phyloP scores from a whole-genome alignment of 1,284 basidiomycete species.

The Cystobasidium sp. region DNA sequence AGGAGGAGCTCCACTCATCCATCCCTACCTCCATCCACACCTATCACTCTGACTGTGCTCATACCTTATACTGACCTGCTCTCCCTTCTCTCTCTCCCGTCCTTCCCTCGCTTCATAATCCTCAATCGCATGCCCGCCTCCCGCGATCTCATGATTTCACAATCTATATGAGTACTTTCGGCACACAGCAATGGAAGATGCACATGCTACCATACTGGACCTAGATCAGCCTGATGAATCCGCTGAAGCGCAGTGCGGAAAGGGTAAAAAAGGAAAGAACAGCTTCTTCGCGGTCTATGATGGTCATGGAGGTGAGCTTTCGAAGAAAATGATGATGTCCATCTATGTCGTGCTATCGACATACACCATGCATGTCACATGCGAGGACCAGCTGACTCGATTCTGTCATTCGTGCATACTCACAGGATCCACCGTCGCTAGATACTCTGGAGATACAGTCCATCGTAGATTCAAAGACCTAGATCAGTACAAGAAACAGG shows the following conservation, averaged over 20 bases:
- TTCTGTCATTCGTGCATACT: background rate
- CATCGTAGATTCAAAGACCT: slow-evolving; percentile 78
- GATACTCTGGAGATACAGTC: slow-evolving; percentile 86
- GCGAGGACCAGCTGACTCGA: background rate
- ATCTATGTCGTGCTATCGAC: background rate
- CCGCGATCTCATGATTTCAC: too few relatives aligned
- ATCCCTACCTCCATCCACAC: too few relatives aligned
- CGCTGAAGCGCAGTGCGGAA: slow-evolving; percentile 56
- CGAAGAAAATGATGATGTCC: background rate
- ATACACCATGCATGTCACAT: background rate
- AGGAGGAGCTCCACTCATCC: too few relatives aligned
- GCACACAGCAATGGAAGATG: slow-evolving; percentile 99
- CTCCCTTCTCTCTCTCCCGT: background rate
- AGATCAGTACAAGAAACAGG: slow-evolving; percentile 70
- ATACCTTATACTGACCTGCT: background rate
- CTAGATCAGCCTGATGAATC: slow-evolving; percentile 64
- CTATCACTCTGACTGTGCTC: background rate
- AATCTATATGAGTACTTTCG: too few relatives aligned
- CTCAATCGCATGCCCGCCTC: background rate
- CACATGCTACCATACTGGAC: slow-evolving; percentile 79
- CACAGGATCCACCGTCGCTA: slow-evolving; percentile 82
- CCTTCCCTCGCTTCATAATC: background rate
- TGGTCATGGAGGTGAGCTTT: slow-evolving; percentile 86
- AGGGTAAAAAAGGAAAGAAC: slow-evolving; percentile 62
- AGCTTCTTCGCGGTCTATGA: slow-evolving; percentile 96